Evolutionary conservation across 257 asterid genomes (phyloP).

Genomic region (Solanum pimpinellifolium): DNA sequence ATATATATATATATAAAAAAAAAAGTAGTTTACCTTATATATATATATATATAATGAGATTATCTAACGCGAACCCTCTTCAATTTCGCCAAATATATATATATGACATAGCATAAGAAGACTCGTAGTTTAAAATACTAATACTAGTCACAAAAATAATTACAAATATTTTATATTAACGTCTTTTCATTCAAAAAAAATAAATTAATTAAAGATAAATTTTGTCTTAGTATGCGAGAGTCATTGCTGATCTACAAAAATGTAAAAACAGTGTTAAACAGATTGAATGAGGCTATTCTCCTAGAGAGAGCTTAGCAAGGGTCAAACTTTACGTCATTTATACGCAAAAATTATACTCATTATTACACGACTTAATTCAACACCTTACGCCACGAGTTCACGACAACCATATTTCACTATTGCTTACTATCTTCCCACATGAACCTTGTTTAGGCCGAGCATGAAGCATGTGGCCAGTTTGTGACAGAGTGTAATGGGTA

Average conservation of each 20-base stretch:
- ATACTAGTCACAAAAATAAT: background rate
- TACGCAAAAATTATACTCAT: background rate
- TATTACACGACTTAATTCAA: background rate
- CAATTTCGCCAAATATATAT: background rate
- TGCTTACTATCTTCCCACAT: background rate
- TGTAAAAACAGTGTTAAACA: accelerated
- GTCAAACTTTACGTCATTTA: background rate
- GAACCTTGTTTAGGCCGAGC: background rate
- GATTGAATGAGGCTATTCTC: background rate
- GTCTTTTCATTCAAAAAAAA: background rate
- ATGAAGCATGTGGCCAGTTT: background rate
- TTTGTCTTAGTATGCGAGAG: background rate
- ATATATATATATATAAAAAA: background rate
- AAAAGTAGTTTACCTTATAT: background rate
- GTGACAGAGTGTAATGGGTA: background rate
- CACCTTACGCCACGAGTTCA: background rate
- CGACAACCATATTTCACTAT: background rate
- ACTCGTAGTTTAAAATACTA: background rate
- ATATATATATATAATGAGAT: background rate
- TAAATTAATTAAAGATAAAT: background rate
- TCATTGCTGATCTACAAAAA: background rate
- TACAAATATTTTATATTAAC: background rate
- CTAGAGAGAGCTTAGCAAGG: background rate
- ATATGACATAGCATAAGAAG: background rate
- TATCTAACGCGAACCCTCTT: too few relatives aligned